A percentile compares a stretch with the other conserved stretches of the same genome.
Conservation (phyloP, 1,284 basidiomycete genomes). For the Fomitopsis palustris region DNA sequence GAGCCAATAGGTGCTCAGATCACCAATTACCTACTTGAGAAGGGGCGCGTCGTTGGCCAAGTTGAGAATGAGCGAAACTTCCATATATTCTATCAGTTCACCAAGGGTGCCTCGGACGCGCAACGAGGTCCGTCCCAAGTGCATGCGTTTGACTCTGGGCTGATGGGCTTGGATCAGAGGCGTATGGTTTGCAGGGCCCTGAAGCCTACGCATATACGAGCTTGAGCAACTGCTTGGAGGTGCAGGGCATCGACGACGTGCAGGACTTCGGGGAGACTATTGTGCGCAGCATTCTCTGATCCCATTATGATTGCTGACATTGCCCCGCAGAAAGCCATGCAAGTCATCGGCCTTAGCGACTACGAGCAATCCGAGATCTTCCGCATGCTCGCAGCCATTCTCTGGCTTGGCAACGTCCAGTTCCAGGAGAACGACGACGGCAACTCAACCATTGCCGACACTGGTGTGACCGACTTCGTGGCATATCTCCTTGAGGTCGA, state of each 20-base stretch:
- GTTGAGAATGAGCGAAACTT: slow-evolving; percentile 97
- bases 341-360: slow-evolving; percentile 80
- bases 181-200: slow-evolving; percentile 95
- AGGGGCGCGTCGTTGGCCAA: slow-evolving; percentile 95
- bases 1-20: slow-evolving; percentile 98
- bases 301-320: slow-evolving; percentile 11
- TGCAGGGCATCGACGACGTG: slow-evolving; percentile 88
- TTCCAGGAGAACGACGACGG: slow-evolving; percentile 90
- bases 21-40: slow-evolving; percentile 98
- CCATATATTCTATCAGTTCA: slow-evolving; percentile 99
- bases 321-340: slow-evolving; percentile 80
- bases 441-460: slow-evolving; percentile 80
- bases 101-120: slow-evolving; percentile 87
- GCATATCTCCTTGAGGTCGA: slow-evolving; percentile 94
- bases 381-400: slow-evolving; percentile 86
- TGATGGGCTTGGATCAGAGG: slow-evolving; percentile 53
- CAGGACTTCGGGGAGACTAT: slow-evolving; percentile 88
- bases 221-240: slow-evolving; percentile 88
- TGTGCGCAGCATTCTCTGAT: slow-evolving; percentile 43
- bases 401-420: slow-evolving; percentile 97
- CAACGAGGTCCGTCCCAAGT: slow-evolving; percentile 66
- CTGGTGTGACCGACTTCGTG: slow-evolving; percentile 92
- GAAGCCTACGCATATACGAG: slow-evolving; percentile 95
- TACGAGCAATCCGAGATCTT: slow-evolving; percentile 93
- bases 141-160: not conserved